phyloP scores from a whole-genome alignment of 441 rosid genomes.

The Syzygium syzygioides region DNA sequence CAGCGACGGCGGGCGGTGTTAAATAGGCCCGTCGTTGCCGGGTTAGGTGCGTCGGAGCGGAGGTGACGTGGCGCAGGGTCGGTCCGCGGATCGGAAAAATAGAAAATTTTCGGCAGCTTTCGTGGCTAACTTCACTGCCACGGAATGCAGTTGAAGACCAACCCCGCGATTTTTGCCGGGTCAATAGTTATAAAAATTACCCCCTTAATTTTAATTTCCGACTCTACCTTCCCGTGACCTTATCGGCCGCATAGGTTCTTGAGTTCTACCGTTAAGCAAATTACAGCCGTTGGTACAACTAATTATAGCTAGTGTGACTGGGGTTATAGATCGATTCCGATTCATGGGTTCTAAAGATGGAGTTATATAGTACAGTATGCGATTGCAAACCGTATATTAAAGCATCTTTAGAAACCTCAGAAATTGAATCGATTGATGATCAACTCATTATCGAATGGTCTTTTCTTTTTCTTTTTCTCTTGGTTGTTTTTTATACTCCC shows the following conservation, averaged over 20 bases:
- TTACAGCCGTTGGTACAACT: too few species aligned
- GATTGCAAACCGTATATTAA: neutral
- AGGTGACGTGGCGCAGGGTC: neutral
- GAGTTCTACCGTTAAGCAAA: too few species aligned
- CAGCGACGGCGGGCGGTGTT: neutral
- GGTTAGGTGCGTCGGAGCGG: neutral
- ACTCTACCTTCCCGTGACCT: too few species aligned
- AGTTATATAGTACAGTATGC: too few species aligned
- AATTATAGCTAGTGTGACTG: neutral
- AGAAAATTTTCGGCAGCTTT: fast-evolving
- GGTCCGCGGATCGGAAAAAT: neutral
- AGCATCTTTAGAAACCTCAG: neutral
- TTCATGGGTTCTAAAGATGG: neutral
- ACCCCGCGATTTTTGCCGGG: too few species aligned
- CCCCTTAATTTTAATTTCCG: too few species aligned
- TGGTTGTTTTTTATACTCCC: neutral
- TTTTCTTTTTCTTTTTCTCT: neutral
- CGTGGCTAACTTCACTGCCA: neutral
- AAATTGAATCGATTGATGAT: neutral
- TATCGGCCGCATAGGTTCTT: too few species aligned
- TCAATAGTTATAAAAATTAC: too few species aligned
- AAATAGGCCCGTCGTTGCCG: neutral
- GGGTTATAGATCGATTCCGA: neutral
- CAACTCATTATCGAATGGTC: neutral
- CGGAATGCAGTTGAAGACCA: too few species aligned